phyloP scores from a whole-genome alignment of 2,329 filamentous ascomycete genomes.

The Colletotrichum tabaci region DNA sequence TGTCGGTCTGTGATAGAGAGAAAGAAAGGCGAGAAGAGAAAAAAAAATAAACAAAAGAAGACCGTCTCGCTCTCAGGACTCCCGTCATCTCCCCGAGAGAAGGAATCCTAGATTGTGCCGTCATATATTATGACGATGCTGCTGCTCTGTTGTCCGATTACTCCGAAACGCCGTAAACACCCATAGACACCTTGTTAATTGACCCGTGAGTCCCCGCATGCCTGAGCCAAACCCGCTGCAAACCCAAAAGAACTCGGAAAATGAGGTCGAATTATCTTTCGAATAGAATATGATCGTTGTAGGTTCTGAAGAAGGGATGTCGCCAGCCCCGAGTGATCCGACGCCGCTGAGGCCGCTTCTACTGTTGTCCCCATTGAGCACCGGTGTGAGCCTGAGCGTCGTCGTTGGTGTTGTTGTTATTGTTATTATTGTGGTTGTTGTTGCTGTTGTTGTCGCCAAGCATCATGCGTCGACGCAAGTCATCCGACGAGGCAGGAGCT shows the following conservation, averaged over 20 bases:
- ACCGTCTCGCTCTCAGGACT: neutral
- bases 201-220: conserved; percentile 10
- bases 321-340: neutral
- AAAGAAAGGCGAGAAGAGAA: no score
- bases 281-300: no score
- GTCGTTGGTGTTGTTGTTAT: no score
- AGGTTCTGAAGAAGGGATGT: neutral
- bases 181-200: conserved; percentile 18
- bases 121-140: conserved; percentile 19
- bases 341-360: neutral
- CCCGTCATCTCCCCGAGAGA: neutral
- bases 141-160: neutral
- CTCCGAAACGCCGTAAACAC: conserved; percentile 26
- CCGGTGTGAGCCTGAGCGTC: neutral
- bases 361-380: conserved; percentile 16
- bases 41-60: neutral
- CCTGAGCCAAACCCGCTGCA: conserved; percentile 6
- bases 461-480: conserved; percentile 15
- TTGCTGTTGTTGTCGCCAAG: neutral
- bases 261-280: neutral
- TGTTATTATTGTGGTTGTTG: neutral
- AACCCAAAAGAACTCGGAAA: conserved; percentile 12
- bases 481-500: conserved; percentile 2
- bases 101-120: conserved; percentile 14
- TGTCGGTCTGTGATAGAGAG: neutral